Conservation (phyloP, 345 rosid species). For the Brassica rapa region DNA sequence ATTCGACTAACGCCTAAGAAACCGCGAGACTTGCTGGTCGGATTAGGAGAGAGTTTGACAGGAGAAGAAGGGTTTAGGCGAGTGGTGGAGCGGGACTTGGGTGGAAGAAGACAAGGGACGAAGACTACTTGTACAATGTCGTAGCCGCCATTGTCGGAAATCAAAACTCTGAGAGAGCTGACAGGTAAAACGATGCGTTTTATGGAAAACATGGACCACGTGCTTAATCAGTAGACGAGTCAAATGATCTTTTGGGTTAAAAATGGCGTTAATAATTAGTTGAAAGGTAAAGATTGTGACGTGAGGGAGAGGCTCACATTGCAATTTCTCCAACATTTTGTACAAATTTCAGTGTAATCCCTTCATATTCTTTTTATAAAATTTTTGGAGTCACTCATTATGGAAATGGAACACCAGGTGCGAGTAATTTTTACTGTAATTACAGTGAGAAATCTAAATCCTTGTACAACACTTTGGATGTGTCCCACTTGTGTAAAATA, state of each 20-base stretch:
- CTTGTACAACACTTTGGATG: conserved; percentile 21
- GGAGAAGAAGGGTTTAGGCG: conserved; percentile 31
- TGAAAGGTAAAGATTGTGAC: background rate
- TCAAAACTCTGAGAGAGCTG: background rate
- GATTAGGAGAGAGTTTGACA: conserved; percentile 3
- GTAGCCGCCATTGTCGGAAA: conserved; percentile 44
- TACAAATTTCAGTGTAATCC: too few species aligned
- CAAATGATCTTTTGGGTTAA: background rate
- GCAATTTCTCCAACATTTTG: background rate
- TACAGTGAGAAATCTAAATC: conserved; percentile 11
- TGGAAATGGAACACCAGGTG: too few species aligned
- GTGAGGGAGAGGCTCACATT: too few species aligned
- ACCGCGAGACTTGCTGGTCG: conserved; percentile 32
- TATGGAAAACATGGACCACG: background rate
- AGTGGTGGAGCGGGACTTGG: conserved; percentile 34
- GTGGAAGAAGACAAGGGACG: conserved; percentile 34
- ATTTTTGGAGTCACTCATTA: background rate
- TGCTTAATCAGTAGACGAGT: background rate
- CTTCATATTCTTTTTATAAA: background rate
- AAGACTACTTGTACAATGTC: conserved; percentile 27
- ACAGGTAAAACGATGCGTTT: background rate
- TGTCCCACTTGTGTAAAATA: conserved; percentile 32
- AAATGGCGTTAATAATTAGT: background rate
- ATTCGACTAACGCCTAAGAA: background rate
- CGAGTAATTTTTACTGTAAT: background rate